Conservation (phyloP, 2,329 filamentous ascomycete species). For the Pseudocercospora pini-densiflorae region DNA sequence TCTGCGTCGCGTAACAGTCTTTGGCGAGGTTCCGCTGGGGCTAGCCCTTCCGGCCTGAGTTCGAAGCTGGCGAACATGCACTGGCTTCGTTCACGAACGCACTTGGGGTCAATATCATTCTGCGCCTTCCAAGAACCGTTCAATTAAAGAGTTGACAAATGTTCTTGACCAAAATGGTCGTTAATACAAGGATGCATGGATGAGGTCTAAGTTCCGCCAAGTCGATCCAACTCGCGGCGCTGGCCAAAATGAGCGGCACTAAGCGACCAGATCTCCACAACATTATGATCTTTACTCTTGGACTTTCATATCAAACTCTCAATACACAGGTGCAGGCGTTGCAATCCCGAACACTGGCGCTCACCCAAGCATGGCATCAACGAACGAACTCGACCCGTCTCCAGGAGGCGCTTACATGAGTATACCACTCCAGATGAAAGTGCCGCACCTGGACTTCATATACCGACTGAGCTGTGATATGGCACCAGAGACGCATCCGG, state of each 20-base stretch:
- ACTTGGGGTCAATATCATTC: too few species aligned
- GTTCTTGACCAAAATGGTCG: too few species aligned
- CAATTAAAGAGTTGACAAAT: too few species aligned
- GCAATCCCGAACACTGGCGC: too few species aligned
- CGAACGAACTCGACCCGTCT: not conserved
- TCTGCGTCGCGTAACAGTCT: constrained; percentile 9
- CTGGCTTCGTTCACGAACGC: not conserved
- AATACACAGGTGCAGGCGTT: too few species aligned
- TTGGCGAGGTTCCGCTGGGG: constrained; percentile 11
- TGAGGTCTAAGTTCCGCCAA: too few species aligned
- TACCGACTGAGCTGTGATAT: constrained; percentile 33
- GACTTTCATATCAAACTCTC: too few species aligned
- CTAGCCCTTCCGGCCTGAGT: constrained; percentile 19
- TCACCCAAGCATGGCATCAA: constrained; percentile 7
- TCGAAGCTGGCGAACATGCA: constrained; percentile 29
- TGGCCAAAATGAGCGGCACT: too few species aligned
- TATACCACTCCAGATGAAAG: constrained; percentile 19
- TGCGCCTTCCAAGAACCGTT: too few species aligned
- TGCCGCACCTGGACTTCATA: constrained; percentile 30
- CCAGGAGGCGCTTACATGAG: constrained; percentile 8
- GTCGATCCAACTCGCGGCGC: too few species aligned
- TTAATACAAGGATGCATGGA: too few species aligned
- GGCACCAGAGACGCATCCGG: constrained; percentile 24
- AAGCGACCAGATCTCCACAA: too few species aligned
- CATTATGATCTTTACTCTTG: not conserved